Conservation (phyloP, 2,329 filamentous ascomycete species). For the Cladosporium sp. region DNA sequence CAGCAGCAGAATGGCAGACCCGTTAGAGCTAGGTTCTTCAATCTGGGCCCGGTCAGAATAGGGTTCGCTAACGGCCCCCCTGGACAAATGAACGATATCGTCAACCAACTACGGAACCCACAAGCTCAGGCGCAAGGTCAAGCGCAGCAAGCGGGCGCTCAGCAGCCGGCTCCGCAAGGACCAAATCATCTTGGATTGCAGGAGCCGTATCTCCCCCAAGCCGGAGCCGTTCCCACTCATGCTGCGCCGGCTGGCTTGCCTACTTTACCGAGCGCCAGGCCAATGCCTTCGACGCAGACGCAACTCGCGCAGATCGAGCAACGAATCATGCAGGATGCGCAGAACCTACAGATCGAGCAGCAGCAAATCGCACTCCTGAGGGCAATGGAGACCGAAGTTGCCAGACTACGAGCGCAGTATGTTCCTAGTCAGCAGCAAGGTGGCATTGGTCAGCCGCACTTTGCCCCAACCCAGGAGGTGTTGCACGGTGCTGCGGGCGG, state of each 20-base stretch:
- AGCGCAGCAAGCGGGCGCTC: slow-evolving; percentile 13
- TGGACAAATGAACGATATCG: slow-evolving; percentile 37
- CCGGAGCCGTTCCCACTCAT: slow-evolving; percentile 10
- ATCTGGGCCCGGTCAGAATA: slow-evolving; percentile 67
- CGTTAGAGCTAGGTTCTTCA: slow-evolving; percentile 48
- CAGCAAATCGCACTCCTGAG: slow-evolving; percentile 65
- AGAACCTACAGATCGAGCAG: slow-evolving; percentile 55
- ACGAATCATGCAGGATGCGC: slow-evolving; percentile 62
- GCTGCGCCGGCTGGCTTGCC: background rate
- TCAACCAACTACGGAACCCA: slow-evolving; percentile 27
- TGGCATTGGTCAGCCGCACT: slow-evolving; percentile 10
- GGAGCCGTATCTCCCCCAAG: slow-evolving; percentile 19
- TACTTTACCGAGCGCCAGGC: slow-evolving; percentile 12
- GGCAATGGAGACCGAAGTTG: slow-evolving; percentile 60
- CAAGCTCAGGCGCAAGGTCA: slow-evolving; percentile 10
- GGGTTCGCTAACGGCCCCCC: slow-evolving; percentile 59
- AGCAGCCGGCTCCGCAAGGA: slow-evolving; percentile 30
- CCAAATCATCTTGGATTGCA: slow-evolving; percentile 28
- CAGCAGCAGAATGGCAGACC: slow-evolving; percentile 24
- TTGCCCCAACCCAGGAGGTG: slow-evolving; percentile 9
- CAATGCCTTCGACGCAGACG: slow-evolving; percentile 42
- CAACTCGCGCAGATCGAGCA: slow-evolving; percentile 63
- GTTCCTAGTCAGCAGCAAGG: slow-evolving; percentile 19
- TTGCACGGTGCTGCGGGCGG: slow-evolving; percentile 18
- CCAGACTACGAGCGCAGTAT: slow-evolving; percentile 50